Evolutionary conservation across 768 basidiomycete genomes (phyloP), one percentile per base, ranked within the genome.

Genomic region (Podaxis sp.): DNA sequence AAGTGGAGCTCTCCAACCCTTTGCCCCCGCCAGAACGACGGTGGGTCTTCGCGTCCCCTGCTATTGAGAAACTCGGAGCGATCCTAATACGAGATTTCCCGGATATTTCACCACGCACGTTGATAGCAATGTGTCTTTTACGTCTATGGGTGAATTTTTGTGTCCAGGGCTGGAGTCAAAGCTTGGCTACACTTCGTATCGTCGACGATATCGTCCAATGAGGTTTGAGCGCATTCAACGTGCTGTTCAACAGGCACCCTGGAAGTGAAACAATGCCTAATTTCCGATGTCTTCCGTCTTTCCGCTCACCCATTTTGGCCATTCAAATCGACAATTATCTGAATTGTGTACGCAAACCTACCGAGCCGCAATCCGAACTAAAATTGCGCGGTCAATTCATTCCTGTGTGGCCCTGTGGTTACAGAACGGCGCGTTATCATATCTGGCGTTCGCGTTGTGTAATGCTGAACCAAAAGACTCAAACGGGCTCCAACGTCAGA

Each of bases 191-290:
- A 10, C 37, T 60, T 28, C 36, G 38, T 10, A 37, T 46, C 20
- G 10, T 36, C 57, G 46, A 58, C 57, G 46, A 57, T 58, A 49
- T 58, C 46, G 44, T 58, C 46, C 57, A 58, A 58, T 48, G 46
- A 36, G 46, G 40, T 20, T 49, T 36, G 10, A 8, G 49, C 22
- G 10, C 48, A 6, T 49, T 49, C 22, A 49, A n/a, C 13, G 37
- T 44, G 38, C 22, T 33, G 28, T 22, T 22, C 22, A 13, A 20
- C 51, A 40, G 50, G 38, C 51, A 52, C 30, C 26, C 24, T 40
- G 12, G 30, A 36, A 48, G 11, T 30, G 6, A 41, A 15, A n/a
- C 26, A 58, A 33, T 24, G 44, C 24, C 17, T 37, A 48, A 33
- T 37, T 58, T 58, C 46, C 46, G 46, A 12, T 56, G 13, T 20